Conservation (phyloP, 495 filamentous ascomycete species). For the Neurospora tetraspora region DNA sequence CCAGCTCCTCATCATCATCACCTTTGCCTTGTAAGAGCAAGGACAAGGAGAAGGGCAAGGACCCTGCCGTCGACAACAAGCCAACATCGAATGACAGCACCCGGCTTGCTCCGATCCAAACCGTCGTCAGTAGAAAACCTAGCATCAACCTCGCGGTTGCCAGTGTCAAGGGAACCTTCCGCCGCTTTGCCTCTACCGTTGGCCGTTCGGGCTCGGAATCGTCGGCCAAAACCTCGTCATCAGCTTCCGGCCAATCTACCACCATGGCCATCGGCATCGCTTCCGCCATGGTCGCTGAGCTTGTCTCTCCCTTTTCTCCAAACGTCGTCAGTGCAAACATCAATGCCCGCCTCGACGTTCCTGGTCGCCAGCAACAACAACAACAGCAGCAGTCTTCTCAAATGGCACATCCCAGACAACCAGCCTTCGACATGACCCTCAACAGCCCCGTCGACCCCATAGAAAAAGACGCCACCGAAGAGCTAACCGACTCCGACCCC, state of each 20-base stretch:
- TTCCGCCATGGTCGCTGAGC: slow-evolving; percentile 17
- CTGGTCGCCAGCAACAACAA: background rate
- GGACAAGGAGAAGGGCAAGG: slow-evolving; percentile 12
- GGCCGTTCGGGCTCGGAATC: slow-evolving; percentile 6
- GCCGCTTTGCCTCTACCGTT: slow-evolving; percentile 23
- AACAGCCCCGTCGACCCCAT: background rate
- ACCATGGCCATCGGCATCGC: slow-evolving; percentile 16
- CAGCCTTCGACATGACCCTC: background rate
- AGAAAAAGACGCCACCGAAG: background rate
- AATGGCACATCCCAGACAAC: background rate
- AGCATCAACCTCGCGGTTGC: slow-evolving; percentile 17
- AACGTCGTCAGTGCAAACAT: slow-evolving; percentile 3
- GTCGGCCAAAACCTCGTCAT: slow-evolving; percentile 1
- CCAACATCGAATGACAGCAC: background rate
- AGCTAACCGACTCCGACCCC: background rate
- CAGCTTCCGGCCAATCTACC: background rate
- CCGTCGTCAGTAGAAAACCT: slow-evolving; percentile 12
- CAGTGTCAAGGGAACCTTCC: slow-evolving; percentile 12
- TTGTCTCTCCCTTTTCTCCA: slow-evolving; percentile 14
- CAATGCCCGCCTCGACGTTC: background rate
- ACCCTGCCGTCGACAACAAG: background rate
- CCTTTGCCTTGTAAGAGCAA: background rate
- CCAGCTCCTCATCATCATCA: background rate
- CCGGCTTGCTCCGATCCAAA: background rate
- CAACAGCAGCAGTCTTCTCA: background rate